phyloP scores from a whole-genome alignment of 176 grass and related monocot species.

The Zoysia pacifica region DNA sequence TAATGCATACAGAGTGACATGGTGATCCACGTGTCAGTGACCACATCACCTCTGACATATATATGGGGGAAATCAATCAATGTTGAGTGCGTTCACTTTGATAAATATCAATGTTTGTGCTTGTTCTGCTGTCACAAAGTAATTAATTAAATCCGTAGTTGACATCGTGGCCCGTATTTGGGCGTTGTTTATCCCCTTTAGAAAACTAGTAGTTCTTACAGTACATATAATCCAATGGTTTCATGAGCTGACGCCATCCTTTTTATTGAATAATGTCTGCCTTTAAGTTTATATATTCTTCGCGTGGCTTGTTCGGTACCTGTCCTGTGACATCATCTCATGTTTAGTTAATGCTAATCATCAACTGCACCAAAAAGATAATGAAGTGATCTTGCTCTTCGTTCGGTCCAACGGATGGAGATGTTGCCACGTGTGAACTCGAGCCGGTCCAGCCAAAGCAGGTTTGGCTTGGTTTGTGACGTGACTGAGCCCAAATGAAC shows the following conservation, averaged over 20 bases:
- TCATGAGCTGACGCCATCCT: neutral
- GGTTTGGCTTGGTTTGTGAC: slow-evolving; percentile 34
- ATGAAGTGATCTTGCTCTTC: slow-evolving; percentile 32
- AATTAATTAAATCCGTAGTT: neutral
- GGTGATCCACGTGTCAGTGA: too few species aligned
- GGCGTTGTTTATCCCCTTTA: neutral
- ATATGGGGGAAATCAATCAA: neutral
- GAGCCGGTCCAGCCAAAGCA: slow-evolving; percentile 30
- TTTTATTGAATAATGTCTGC: neutral
- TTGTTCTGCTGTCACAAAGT: neutral
- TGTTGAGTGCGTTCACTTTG: neutral
- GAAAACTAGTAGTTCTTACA: neutral
- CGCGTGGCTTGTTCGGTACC: neutral
- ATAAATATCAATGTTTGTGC: neutral
- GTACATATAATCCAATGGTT: neutral
- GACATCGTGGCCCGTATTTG: neutral
- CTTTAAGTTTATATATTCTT: neutral
- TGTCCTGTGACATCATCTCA: slow-evolving; percentile 22
- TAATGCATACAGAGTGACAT: too few species aligned
- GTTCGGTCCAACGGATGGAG: neutral
- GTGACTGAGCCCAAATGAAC: slow-evolving; percentile 45
- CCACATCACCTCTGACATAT: too few species aligned
- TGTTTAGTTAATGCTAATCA: neutral
- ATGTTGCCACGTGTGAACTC: slow-evolving; percentile 16
- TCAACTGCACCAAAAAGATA: slow-evolving; percentile 10